These are phyloP conservation scores for Acanthamoeba castellanii DNA, from an alignment of 208 protist species.

Conservation along the genomic window DNA sequence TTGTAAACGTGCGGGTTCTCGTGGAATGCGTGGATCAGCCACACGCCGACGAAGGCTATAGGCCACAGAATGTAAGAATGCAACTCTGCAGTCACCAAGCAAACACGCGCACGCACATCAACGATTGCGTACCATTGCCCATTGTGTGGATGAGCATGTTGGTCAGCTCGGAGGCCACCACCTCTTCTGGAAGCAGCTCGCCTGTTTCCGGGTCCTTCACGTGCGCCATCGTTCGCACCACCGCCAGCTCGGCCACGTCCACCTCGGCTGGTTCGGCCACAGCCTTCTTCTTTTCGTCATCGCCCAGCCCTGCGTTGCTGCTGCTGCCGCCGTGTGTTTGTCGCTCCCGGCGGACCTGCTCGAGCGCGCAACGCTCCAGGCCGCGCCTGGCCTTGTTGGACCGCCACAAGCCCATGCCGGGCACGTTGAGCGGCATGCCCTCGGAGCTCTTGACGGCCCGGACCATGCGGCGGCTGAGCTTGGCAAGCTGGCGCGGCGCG, in stretches of 20 bases:
- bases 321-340: too few species aligned
- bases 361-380: neutral
- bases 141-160: neutral
- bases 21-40: constrained; percentile 24
- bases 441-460: neutral
- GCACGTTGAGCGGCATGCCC: neutral
- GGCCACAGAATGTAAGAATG: neutral
- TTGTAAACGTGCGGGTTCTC: constrained; percentile 26
- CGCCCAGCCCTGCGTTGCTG: too few species aligned
- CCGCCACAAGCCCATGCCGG: neutral
- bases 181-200: neutral
- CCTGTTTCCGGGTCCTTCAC: neutral
- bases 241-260: neutral
- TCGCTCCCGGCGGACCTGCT: neutral
- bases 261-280: neutral
- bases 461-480: neutral
- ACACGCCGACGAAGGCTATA: neutral
- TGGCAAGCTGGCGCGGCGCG: neutral
- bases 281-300: neutral
- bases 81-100: neutral
- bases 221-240: neutral
- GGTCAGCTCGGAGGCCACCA: neutral
- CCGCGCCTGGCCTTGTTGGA: constrained; percentile 3
- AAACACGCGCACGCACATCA: neutral
- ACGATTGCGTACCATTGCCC: neutral